Percentiles rank a stretch among this genome's conserved stretches.
Conservation (phyloP, 129 eudicot species). For the Pittosporum tobira region DNA sequence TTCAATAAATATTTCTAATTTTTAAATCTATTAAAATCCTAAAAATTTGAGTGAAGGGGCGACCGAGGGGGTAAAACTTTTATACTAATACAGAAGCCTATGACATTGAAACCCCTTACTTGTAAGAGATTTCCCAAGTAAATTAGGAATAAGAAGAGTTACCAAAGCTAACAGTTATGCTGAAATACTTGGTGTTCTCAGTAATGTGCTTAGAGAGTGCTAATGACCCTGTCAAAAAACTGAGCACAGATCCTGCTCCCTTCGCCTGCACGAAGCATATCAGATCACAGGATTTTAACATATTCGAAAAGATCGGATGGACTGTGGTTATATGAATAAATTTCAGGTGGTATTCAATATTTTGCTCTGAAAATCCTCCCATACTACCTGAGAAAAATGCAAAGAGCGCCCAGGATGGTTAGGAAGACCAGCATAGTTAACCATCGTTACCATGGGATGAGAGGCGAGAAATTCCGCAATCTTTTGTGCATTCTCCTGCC, state of each 20-base stretch:
- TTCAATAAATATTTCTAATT: too few relatives aligned
- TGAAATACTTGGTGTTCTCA: constrained; percentile 76
- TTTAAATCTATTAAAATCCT: too few relatives aligned
- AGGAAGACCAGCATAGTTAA: constrained; percentile 92
- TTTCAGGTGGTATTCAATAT: not conserved
- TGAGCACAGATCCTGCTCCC: constrained; percentile 96
- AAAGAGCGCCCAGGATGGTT: constrained; percentile 80
- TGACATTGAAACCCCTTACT: too few relatives aligned
- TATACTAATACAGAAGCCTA: too few relatives aligned
- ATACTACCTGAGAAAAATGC: constrained; percentile 90
- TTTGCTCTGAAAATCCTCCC: too few relatives aligned
- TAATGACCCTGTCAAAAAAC: constrained; percentile 81
- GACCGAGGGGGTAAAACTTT: too few relatives aligned
- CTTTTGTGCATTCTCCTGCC: constrained; percentile 91
- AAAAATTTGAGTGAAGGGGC: too few relatives aligned
- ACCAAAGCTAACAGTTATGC: constrained; percentile 97
- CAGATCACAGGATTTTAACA: too few relatives aligned
- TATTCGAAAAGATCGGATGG: too few relatives aligned
- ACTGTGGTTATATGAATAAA: not conserved
- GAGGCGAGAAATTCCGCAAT: constrained; percentile 81
- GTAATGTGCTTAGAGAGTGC: constrained; percentile 79
- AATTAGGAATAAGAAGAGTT: not conserved
- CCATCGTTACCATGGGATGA: constrained; percentile 79
- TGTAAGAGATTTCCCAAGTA: too few relatives aligned
- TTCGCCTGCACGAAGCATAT: constrained; percentile 52